Base-by-base conservation (phyloP, 495 filamentous ascomycete genomes). In the Filosporella fistucella region DNA sequence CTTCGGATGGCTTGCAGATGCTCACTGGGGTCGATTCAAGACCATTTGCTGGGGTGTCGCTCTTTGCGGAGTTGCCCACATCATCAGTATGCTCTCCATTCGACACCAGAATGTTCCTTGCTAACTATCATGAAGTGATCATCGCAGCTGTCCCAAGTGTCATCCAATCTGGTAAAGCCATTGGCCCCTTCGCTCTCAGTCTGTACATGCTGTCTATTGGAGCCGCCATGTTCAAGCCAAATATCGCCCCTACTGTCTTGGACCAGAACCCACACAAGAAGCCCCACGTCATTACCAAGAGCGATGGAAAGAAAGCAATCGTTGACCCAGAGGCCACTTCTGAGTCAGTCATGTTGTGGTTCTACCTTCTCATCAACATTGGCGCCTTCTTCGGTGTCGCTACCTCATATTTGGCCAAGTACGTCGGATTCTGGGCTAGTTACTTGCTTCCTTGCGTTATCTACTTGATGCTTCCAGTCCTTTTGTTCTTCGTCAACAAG, bases 331-430 rank as follows among this genome's bases (percentile, higher is more conserved):
- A 78, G 35, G 74, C 86, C 37, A 89, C 86, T 10, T 76, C 86
- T 48, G 83, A 88, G 66, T 74, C 81, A 35, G 82, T 91, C 46
- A 68, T 70, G 67, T 44, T 72, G 42, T 69, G 66, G 64, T 86
- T 86, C 63, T 89, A 89, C 60, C 64, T 76, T 35, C 81, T 82
- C 54, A 86, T 91, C 71, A 91, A 93, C 66, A 33, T 91, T 39
- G 88, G 87, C 72, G 33, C 77, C 78, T 47, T 80, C 76, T 47
- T 70, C 73, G 48, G 69, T 80, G 67, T 72, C 33, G 63, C 69
- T 17, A 70, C 68, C 21, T 60, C 65, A 1, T 72, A 72, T 39
- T 42, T 67, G 5, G 69, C 65, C 35, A 69, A 68, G 57, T 49
- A 68, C 54, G 68, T 82, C 21, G 84, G 78, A 36, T 89, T 84